These are phyloP conservation scores for Litsea cubeba DNA, from an alignment of 164 flowering plant species.

Conservation along the genomic window DNA sequence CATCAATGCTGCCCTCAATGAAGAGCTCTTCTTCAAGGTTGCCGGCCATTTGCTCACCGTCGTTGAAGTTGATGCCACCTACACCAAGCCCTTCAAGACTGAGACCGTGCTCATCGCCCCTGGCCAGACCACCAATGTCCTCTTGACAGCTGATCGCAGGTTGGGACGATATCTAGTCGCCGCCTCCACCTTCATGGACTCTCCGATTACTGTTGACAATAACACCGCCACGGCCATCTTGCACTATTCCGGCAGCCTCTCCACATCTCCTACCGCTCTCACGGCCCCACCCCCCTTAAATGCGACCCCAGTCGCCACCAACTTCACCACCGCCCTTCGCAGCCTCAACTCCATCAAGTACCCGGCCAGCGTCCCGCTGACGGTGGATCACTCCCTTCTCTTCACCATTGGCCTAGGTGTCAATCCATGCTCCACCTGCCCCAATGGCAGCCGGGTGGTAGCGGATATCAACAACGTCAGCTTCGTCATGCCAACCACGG, in stretches of 20 bases:
- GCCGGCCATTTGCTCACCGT: conserved; percentile 62
- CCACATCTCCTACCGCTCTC: conserved; percentile 30
- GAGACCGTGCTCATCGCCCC: conserved; percentile 64
- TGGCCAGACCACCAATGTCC: conserved; percentile 81
- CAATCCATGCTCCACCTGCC: conserved; percentile 63
- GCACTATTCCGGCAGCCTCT: conserved; percentile 56
- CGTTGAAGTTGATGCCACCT: conserved; percentile 68
- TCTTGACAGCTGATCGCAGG: conserved; percentile 35
- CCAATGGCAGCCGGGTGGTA: conserved; percentile 64
- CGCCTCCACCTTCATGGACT: conserved; percentile 77
- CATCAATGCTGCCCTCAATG: conserved; percentile 76
- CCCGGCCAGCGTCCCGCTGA: conserved; percentile 57
- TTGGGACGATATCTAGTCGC: conserved; percentile 58
- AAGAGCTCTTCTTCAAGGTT: conserved; percentile 68
- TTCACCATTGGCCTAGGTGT: conserved; percentile 70
- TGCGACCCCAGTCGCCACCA: conserved; percentile 59
- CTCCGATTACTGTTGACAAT: conserved; percentile 68
- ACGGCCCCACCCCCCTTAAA: conserved; percentile 50
- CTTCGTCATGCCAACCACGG: conserved; percentile 66
- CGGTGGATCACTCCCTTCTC: conserved; percentile 45
- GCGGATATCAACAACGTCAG: conserved; percentile 65
- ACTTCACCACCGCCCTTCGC: conserved; percentile 43
- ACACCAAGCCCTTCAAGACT: conserved; percentile 60
- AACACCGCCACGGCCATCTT: conserved; percentile 63
- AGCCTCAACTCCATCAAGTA: conserved; percentile 57